phyloP scores from a whole-genome alignment of 1,284 basidiomycete species.

The Irpex sp. region DNA sequence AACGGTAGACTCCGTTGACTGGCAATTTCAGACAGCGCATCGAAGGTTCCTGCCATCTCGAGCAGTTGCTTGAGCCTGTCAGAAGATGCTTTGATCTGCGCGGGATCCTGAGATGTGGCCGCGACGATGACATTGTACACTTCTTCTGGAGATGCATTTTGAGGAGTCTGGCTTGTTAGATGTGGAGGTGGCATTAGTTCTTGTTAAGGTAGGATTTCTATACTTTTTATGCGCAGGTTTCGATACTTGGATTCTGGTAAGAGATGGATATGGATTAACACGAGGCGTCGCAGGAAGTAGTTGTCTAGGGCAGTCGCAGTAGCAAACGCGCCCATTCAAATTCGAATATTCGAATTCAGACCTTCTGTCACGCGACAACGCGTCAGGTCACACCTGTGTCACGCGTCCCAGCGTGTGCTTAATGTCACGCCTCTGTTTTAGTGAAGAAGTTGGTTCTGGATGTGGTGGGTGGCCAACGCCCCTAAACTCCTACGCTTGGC shows the following conservation, averaged over 20 bases:
- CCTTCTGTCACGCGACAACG: not conserved
- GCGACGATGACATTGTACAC: slow-evolving; percentile 60
- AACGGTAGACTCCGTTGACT: slow-evolving; percentile 52
- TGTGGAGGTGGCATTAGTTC: not conserved
- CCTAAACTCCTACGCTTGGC: not conserved
- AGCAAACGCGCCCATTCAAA: not conserved
- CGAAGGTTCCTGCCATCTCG: slow-evolving; percentile 62
- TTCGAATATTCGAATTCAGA: too few species aligned
- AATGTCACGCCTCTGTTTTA: not conserved
- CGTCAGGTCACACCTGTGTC: not conserved
- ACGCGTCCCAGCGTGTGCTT: not conserved
- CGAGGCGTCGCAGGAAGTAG: not conserved
- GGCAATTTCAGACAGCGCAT: slow-evolving; percentile 71
- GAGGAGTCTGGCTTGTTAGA: not conserved
- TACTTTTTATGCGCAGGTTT: too few species aligned
- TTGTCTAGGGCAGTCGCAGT: not conserved
- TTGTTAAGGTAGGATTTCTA: not conserved
- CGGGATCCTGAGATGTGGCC: slow-evolving; percentile 69
- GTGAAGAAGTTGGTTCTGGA: not conserved
- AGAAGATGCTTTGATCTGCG: slow-evolving; percentile 52
- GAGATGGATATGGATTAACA: not conserved
- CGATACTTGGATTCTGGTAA: too few species aligned
- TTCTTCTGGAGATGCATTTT: slow-evolving; percentile 39
- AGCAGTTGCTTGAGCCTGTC: slow-evolving; percentile 63
- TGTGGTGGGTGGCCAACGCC: not conserved